Evolutionary conservation across 2,329 filamentous ascomycete genomes (phyloP).

Genomic region (Metarhizium humberi): DNA sequence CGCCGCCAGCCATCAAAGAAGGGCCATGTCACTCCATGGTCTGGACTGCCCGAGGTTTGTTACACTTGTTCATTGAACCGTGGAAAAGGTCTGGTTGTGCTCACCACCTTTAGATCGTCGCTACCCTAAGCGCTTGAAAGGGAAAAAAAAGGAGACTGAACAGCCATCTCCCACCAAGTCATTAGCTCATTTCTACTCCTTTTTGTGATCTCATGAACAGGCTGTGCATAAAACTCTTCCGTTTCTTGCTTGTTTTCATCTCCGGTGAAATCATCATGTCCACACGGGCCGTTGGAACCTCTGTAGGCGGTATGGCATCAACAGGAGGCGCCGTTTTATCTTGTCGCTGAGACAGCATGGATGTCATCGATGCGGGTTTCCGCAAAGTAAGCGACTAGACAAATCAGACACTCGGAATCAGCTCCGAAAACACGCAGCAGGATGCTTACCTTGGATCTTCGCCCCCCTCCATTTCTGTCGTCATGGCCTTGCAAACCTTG

Average conservation of each 20-base stretch:
- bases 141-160: neutral
- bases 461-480: neutral
- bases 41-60: no score
- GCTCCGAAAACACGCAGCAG: neutral
- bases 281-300: neutral
- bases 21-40: no score
- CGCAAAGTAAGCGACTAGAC: neutral
- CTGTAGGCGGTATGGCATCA: neutral
- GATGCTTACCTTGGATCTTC: neutral
- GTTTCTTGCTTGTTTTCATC: slow-evolving; percentile 3
- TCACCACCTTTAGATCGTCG: neutral
- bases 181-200: neutral
- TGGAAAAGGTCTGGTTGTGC: no score
- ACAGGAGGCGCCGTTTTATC: neutral
- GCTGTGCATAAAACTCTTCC: slow-evolving; percentile 10
- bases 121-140: neutral
- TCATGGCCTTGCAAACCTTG: neutral
- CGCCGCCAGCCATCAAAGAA: no score
- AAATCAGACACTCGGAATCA: neutral
- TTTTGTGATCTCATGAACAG: slow-evolving; percentile 6
- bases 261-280: neutral
- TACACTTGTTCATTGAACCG: no score
- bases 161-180: neutral
- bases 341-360: neutral
- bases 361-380: neutral